A percentile compares a stretch with the other conserved stretches of the same genome.
These are phyloP conservation scores for Phellinidium pouzarii DNA, from an alignment of 1,284 basidiomycete species.

Conservation along the genomic window DNA sequence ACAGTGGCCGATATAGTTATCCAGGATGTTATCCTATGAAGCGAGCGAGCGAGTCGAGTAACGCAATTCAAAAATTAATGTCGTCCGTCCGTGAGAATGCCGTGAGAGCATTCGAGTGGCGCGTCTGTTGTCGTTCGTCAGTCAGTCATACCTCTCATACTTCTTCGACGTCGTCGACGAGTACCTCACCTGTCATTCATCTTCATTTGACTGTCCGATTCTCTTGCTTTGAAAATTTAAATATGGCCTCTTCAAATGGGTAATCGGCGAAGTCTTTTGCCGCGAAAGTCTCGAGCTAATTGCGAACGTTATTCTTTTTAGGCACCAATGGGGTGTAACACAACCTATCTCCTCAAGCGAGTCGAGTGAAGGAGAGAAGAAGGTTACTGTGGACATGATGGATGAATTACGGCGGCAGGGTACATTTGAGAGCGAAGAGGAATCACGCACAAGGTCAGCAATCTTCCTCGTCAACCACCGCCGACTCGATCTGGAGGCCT, in stretches of 20 bases:
- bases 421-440: constrained; percentile 87
- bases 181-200: no score
- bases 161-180: no score
- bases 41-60: no score
- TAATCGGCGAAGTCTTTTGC: constrained; percentile 1
- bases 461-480: constrained; percentile 19
- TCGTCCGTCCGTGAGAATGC: constrained; percentile 1
- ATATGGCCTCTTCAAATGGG: constrained; percentile 16
- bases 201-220: no score
- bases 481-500: background rate
- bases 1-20: no score
- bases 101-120: constrained; percentile 4
- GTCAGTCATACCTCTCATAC: background rate
- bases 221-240: background rate
- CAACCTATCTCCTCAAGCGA: constrained; percentile 85
- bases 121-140: background rate
- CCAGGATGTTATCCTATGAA: no score
- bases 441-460: constrained; percentile 81
- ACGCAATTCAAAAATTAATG: no score
- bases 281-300: background rate
- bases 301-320: background rate
- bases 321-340: constrained; percentile 54
- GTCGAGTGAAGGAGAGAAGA: constrained; percentile 67
- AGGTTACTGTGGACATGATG: constrained; percentile 83
- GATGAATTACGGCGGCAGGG: constrained; percentile 84